phyloP scores from a whole-genome alignment of 75 land plant genomes.

The Gnetum montanum region DNA sequence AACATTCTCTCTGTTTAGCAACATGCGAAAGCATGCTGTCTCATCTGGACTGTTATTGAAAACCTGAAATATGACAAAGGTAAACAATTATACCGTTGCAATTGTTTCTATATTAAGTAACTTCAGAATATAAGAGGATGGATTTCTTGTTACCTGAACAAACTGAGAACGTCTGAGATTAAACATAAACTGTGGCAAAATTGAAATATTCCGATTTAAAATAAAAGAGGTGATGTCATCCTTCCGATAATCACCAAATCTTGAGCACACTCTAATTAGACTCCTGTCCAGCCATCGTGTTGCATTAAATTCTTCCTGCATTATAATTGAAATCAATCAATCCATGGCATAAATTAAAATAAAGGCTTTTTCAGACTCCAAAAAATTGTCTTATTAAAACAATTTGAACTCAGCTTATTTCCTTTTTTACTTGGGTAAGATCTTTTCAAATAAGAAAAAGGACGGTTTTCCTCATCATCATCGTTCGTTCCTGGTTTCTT shows the following conservation, averaged over 20 bases:
- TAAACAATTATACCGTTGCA: not conserved
- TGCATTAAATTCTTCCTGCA: constrained; percentile 93
- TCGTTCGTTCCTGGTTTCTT: too few relatives aligned
- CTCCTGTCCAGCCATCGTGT: constrained; percentile 89
- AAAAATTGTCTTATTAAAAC: too few relatives aligned
- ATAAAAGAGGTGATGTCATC: constrained; percentile 88
- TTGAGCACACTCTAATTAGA: constrained; percentile 83
- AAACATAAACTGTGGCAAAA: constrained; percentile 96
- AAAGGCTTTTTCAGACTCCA: too few relatives aligned
- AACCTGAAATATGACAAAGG: constrained; percentile 37
- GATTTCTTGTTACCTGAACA: constrained; percentile 57
- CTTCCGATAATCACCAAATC: constrained; percentile 92
- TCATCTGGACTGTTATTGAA: constrained; percentile 99
- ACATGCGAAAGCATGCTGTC: constrained; percentile 93
- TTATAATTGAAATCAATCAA: too few relatives aligned
- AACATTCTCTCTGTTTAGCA: constrained; percentile 77
- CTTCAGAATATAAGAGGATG: not conserved
- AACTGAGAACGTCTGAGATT: constrained; percentile 94
- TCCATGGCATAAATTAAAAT: too few relatives aligned
- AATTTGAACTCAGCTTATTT: too few relatives aligned
- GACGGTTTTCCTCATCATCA: too few relatives aligned
- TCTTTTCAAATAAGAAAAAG: too few relatives aligned
- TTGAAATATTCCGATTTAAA: constrained; percentile 60
- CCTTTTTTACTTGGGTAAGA: too few relatives aligned
- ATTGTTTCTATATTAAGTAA: not conserved